Evolutionary conservation across 805 yeast species (phyloP), one percentile per base, ranked within the genome.

Genomic region (Lachancea waltii): DNA sequence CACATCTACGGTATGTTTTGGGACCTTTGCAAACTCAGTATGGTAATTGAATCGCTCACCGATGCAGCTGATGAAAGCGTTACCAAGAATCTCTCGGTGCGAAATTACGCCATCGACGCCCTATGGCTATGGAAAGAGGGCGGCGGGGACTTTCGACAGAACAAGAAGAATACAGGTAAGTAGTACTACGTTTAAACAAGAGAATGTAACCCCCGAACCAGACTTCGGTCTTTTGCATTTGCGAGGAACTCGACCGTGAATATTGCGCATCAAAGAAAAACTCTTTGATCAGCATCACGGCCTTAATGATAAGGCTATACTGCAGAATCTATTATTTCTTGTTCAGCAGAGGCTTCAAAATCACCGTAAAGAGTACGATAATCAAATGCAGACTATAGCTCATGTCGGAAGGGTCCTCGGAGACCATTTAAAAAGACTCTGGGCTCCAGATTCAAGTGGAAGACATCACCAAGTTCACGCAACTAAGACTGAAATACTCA

Each of bases 91-190:
- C 43, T 89, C 21, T 81, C 89, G 24, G 87, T 87, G 1, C 68
- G 84, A 49, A 83, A 75, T 48, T 85, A 86, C 56, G 95, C 96
- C 1, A 69, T 82, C 21, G 97, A 89, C 48, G 95, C 96, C 0
- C 67, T 89, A 24, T 89, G 95, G 95, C 62, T 89, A 37, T 85
- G 95, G 92, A 79, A 72, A 48, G 62, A 62, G 42, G 71, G 70
- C 30, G 71, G 70, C 19, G 70, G 70, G 20, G 68, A 63, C 44
- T 51, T 47, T 31, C 30, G 43, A 31, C 15, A 38, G 34, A 11
- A 42, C 27, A 18, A 28, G 32, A 26, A 14, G 30, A 33, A 1
- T 20, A 22, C 23, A 28, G 16, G 26, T 19, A 28, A 3, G 7
- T 13, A 8, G 26, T 23, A 21, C 13, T 34, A 7, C n/a, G n/a